Percentiles rank a stretch among this genome's conserved stretches.
Evolutionary conservation across 768 basidiomycete genomes (phyloP).

Genomic region (Tremella yokohamensis): DNA sequence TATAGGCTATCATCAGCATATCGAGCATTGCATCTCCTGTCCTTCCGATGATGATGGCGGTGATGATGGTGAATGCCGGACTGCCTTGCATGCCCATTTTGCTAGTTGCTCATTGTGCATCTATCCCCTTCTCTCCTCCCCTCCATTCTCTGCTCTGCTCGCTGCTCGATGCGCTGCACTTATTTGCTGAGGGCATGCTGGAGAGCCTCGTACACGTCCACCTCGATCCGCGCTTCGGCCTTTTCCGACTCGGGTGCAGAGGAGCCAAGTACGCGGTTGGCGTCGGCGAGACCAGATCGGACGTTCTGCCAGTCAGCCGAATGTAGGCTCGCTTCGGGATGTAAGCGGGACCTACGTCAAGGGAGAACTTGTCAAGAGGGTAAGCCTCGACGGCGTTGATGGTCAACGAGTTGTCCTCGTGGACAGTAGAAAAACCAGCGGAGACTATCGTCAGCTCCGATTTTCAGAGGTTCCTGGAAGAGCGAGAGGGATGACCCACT

Average conservation of each 20-base stretch:
- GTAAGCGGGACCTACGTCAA: conserved; percentile 62
- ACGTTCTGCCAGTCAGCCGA: conserved; percentile 63
- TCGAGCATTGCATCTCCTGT: too few species aligned
- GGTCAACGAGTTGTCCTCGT: conserved; percentile 93
- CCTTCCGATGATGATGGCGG: too few species aligned
- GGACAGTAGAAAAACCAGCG: conserved; percentile 94
- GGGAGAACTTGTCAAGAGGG: conserved; percentile 80
- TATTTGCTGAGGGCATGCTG: conserved; percentile 69
- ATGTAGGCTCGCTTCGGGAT: background rate
- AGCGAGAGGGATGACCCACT: conserved; percentile 59
- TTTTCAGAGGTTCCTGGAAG: too few species aligned
- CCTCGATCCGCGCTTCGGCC: conserved; percentile 87
- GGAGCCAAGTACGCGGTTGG: conserved; percentile 71
- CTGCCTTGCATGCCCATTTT: too few species aligned
- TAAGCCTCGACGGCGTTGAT: conserved; percentile 97
- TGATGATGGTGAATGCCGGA: too few species aligned
- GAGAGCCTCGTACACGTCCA: conserved; percentile 92
- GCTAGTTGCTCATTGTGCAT: too few species aligned
- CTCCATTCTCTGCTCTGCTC: too few species aligned
- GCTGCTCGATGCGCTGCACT: background rate
- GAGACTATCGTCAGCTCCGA: conserved; percentile 66
- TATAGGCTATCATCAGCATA: too few species aligned
- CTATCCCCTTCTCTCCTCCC: too few species aligned
- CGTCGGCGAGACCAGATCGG: conserved; percentile 82
- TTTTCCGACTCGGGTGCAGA: conserved; percentile 90